Percentiles rank a stretch among this genome's conserved stretches.
phyloP scores from a whole-genome alignment of 306 rosid species.

The Acacia confusa region DNA sequence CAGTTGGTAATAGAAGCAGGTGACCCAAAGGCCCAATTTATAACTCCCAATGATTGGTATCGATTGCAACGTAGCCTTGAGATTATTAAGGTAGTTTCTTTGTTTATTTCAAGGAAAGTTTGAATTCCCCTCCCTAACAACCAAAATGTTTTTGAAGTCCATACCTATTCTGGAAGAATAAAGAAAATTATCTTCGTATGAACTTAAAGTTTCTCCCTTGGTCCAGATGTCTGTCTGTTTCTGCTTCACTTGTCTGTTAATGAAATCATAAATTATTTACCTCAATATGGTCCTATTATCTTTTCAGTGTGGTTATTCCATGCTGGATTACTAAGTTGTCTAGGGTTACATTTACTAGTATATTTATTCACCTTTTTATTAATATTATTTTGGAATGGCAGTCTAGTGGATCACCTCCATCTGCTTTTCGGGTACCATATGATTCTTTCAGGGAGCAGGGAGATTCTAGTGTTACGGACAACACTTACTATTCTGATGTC shows the following conservation, averaged over 20 bases:
- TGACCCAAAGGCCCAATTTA: slow-evolving; percentile 66
- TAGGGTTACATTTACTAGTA: slow-evolving; percentile 22
- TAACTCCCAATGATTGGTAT: slow-evolving; percentile 83
- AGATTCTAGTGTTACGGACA: slow-evolving; percentile 42
- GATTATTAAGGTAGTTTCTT: slow-evolving; percentile 68
- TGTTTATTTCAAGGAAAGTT: slow-evolving; percentile 8
- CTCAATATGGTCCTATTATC: slow-evolving; percentile 16
- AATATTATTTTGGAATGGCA: slow-evolving; percentile 58
- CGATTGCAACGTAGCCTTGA: slow-evolving; percentile 85
- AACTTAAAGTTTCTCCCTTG: slow-evolving; percentile 12
- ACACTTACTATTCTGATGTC: slow-evolving; percentile 39
- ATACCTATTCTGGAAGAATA: background rate
- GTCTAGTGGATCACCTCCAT: slow-evolving; percentile 98
- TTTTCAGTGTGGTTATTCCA: slow-evolving; percentile 19
- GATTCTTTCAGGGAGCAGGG: slow-evolving; percentile 70
- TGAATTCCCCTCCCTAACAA: slow-evolving; percentile 11
- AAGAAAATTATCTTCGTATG: slow-evolving; percentile 11
- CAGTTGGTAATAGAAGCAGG: slow-evolving; percentile 88
- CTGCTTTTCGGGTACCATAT: slow-evolving; percentile 85
- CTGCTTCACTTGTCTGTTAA: background rate
- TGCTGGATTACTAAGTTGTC: slow-evolving; percentile 21
- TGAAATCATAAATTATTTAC: slow-evolving; percentile 1
- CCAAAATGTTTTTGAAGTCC: background rate
- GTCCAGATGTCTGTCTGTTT: slow-evolving; percentile 16
- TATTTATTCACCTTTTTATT: slow-evolving; percentile 28